Base-by-base conservation (phyloP, 805 yeast species). In the Zygosaccharomyces rouxii region DNA sequence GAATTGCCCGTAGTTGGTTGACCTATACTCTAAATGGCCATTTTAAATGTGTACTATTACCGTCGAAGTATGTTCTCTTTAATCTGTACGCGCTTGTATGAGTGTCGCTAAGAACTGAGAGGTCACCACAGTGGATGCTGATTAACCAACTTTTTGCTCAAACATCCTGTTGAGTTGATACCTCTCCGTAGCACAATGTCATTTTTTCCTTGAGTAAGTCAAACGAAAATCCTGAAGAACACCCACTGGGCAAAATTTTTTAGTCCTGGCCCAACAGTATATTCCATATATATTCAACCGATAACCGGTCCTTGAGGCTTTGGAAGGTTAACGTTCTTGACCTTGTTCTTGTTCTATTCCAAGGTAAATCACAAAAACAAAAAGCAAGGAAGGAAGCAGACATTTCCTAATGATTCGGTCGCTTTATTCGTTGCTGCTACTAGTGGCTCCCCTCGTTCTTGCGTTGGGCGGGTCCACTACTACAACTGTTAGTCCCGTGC, bases 401-500 rank as follows among this genome's bases (percentile, higher is more conserved):
- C 29, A 21, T 38, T 43, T 5, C 21, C 21, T 14, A 16, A 33
- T 42, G 26, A 38, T 43, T 5, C 21, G 28, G 19, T 39, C 38
- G 22, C 21, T 19, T 13, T n/a, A 16, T 30, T 29, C 42, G n/a
- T 37, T 21, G 31, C 38, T 26, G 44, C 38, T 38, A 33, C 10
- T 33, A 10, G 37, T 16, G 16, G 7, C 21, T 6, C 37, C 37
- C 37, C 37, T 33, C 37, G 37, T 33, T 16, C n/a, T 10, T 4
- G 37, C 37, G 21, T 14, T 33, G 11, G 21, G 37, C 14, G 37
- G 37, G 19, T 9, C 19, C 37, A n/a, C 37, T 14, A 33, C 35
- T 11, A 25, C 41, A 33, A 22, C 21, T 18, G 10, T 23, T 25
- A 18, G 22, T 18, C 21, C 21, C 54, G 61, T 39, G 60, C 60